Percentiles rank a stretch among this genome's conserved stretches.
Conservation (phyloP, 116 monocot species). For the Trichopus zeylanicus region DNA sequence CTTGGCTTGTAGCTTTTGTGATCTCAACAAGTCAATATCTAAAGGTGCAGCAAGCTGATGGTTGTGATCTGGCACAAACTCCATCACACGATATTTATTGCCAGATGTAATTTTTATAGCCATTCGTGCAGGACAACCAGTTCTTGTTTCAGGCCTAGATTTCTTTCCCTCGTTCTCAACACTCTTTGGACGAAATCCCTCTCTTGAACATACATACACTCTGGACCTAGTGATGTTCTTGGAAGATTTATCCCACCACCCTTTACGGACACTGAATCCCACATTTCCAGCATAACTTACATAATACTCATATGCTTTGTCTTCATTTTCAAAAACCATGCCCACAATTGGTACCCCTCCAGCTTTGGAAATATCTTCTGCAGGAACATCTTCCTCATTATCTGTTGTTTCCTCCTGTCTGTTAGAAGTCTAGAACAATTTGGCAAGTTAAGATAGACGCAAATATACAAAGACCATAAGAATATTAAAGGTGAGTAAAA, state of each 20-base stretch:
- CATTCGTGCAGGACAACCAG: slow-evolving; percentile 35
- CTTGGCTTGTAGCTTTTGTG: slow-evolving; percentile 18
- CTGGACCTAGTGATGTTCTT: slow-evolving; percentile 28
- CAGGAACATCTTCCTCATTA: slow-evolving; percentile 15
- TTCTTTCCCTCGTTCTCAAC: slow-evolving; percentile 23
- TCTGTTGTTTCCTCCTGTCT: slow-evolving; percentile 12
- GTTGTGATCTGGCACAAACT: slow-evolving; percentile 29
- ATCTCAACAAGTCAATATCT: slow-evolving; percentile 18
- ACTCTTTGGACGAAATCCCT: slow-evolving; percentile 28
- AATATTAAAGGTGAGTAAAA: background rate
- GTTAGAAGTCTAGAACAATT: slow-evolving; percentile 12
- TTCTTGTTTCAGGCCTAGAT: slow-evolving; percentile 49
- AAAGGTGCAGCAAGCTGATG: slow-evolving; percentile 21
- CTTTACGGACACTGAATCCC: slow-evolving; percentile 53
- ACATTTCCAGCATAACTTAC: slow-evolving; percentile 43
- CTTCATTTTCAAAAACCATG: slow-evolving; percentile 53
- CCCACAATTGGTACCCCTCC: slow-evolving; percentile 46
- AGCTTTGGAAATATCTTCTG: slow-evolving; percentile 9
- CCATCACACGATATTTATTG: slow-evolving; percentile 20
- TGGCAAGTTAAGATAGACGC: background rate
- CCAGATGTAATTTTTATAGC: slow-evolving; percentile 22
- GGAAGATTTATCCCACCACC: slow-evolving; percentile 30
- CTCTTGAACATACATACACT: slow-evolving; percentile 32
- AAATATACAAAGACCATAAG: background rate
- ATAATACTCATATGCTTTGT: slow-evolving; percentile 59